Base-by-base conservation (phyloP, 176 grass and related monocot species). In the Dendrocalamus sinicus region DNA sequence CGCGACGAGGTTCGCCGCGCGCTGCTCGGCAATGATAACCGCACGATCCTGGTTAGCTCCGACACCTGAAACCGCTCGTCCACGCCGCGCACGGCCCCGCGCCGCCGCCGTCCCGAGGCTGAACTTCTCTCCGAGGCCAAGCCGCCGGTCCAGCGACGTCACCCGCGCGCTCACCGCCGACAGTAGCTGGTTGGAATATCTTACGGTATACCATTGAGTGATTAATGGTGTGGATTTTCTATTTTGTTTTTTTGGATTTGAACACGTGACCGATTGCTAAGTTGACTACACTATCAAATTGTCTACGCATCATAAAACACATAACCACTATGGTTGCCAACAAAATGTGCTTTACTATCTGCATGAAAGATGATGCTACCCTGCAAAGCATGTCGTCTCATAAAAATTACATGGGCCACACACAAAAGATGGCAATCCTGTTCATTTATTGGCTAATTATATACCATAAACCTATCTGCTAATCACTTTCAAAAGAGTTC, bases 81-180 rank as follows among this genome's bases (percentile, higher is more conserved):
- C 53, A 55, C 16, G 53, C 53, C 53, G 16, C 53, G 53, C 53
- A 8, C 53, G 53, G 53, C 53, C 53, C 53, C 53, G 17, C 6
- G 17, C 53, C 17, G 17, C 53, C 16, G 53, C 53, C 16, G 53
- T 55, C 53, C 53, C 53, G 16, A 55, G 53, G 53, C 17, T 20
- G 17, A 55, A 30, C 28, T 55, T 55, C 17, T 20, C 3, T 6
- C 53, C 80, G 17, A 91, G 82, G 11, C 89, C 81, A 0, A 88
- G 59, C 17, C 40, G 77, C 24, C 86, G 82, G 76, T 91, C 86
- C 28, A 91, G 80, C 16, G 72, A 87, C 23, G 90, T 72, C 15
- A 88, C 77, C 5, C 76, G 83, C 60, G 81, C 55, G 43, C 81
- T 46, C 17, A 77, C 89, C 32, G 70, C 22, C n/a, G 90, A 91